Evolutionary conservation across 2,329 filamentous ascomycete species (phyloP), one percentile per base, ranked within the genome.

Genomic region (Colletotrichum orbiculare): DNA sequence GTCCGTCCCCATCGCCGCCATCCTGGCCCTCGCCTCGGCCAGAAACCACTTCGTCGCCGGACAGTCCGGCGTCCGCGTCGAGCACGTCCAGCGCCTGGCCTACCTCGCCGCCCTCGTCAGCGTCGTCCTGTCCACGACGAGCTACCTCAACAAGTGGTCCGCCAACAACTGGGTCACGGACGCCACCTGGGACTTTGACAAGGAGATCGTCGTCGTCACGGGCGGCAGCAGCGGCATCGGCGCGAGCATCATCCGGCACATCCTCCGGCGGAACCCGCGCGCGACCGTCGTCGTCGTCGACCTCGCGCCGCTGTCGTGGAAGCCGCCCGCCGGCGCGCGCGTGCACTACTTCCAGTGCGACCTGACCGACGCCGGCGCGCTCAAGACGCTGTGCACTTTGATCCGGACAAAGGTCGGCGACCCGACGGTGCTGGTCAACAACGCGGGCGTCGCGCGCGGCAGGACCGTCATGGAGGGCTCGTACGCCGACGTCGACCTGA

Each of bases 201-300:
- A 72, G 4, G 80, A 83, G 59, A 71, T 83, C 2, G 79, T 80
- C 0, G 74, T 82, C 5, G 76, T 83, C 2, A 82, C 81, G 1
- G 81, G 81, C 4, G 80, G 78, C 2, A 79, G 76, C 43, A 76
- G 78, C 54, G 81, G 81, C 3, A 81, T 83, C 50, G 81, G 81
- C 1, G 70, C 70, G 34, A 71, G 72, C 58, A 74, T 81, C 50
- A 77, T 73, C 11, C 69, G 73, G 53, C 73, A 62, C 52, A 74
- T 78, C 9, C 66, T 72, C 4, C n/a, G 52, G 2, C 46, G 62
- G 7, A 75, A 73, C 68, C 69, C 63, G 2, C 63, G 57, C 12
- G 76, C 69, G 2, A 71, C 54, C 6, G 72, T 79, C 8, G 71
- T 77, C 37, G 71, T 79, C 9, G 41, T 80, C 15, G 78, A 80